phyloP scores from a whole-genome alignment of 495 filamentous ascomycete species.

The Neurospora sp. region DNA sequence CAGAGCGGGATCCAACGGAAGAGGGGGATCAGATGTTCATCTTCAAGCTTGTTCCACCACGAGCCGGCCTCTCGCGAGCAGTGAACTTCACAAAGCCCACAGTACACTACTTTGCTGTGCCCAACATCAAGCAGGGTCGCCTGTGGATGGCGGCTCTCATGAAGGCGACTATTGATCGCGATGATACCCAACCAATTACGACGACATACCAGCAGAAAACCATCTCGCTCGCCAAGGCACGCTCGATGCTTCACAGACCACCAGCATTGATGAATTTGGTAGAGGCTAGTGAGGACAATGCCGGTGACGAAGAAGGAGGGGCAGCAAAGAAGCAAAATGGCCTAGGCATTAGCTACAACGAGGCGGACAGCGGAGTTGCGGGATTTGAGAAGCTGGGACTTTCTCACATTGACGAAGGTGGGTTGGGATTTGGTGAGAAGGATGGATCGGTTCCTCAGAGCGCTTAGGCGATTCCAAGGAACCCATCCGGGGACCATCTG shows the following conservation, averaged over 20 bases:
- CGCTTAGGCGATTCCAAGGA: conserved; percentile 19
- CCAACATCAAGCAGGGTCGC: conserved; percentile 75
- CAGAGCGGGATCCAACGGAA: conserved; percentile 31
- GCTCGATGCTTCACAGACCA: conserved; percentile 71
- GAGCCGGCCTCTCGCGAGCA: conserved; percentile 73
- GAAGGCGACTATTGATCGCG: conserved; percentile 97
- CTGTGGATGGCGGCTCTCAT: conserved; percentile 98
- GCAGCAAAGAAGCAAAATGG: conserved; percentile 6
- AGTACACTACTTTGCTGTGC: conserved; percentile 95
- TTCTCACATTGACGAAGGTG: conserved; percentile 27
- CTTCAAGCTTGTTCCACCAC: conserved; percentile 94
- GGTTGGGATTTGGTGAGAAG: conserved; percentile 28
- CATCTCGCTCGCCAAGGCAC: conserved; percentile 76
- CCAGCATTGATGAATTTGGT: conserved; percentile 73
- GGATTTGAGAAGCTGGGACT: conserved; percentile 37
- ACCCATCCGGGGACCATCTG: background rate
- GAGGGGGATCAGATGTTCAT: conserved; percentile 68
- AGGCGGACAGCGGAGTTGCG: conserved; percentile 40
- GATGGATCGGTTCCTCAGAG: conserved; percentile 28
- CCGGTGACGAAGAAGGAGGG: conserved; percentile 7
- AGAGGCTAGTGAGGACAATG: conserved; percentile 35
- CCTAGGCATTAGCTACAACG: conserved; percentile 14
- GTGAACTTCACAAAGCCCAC: conserved; percentile 96
- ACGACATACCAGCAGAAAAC: conserved; percentile 94
- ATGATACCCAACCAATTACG: conserved; percentile 64